Conservation (phyloP, 2,329 filamentous ascomycete species). For the Hypocreales sp. region DNA sequence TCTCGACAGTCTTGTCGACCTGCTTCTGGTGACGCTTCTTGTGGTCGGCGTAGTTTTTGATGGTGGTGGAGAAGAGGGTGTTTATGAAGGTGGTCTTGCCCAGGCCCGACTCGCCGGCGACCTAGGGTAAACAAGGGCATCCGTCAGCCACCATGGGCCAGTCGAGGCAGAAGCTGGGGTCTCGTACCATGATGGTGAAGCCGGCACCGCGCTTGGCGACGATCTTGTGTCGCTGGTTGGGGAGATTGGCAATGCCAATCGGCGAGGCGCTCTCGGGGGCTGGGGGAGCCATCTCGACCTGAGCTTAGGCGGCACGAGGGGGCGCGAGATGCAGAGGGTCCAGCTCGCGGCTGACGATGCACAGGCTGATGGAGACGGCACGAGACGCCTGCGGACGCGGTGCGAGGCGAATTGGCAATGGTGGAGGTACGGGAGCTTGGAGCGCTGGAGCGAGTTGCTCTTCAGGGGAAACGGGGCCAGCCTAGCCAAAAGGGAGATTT, state of each 20-base stretch:
- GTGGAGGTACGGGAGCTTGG: no score
- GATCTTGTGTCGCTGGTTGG: conserved; percentile 63
- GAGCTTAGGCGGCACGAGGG: conserved; percentile 4
- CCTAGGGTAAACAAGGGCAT: conserved; percentile 43
- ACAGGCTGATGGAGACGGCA: no score
- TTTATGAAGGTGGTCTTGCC: conserved; percentile 99
- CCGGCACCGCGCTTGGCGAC: conserved; percentile 77
- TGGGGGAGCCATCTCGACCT: conserved; percentile 38
- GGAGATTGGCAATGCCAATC: conserved; percentile 61
- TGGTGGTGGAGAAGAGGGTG: conserved; percentile 98
- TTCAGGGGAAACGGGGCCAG: no score
- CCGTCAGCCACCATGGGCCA: conserved; percentile 2
- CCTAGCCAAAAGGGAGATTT: no score
- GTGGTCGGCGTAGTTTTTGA: conserved; percentile 99
- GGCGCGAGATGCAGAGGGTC: conserved; percentile 1
- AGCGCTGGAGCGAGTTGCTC: no score
- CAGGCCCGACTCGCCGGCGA: conserved; percentile 94
- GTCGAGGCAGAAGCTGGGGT: background rate
- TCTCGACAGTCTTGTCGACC: conserved; percentile 98
- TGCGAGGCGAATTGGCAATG: no score
- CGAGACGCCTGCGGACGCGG: background rate
- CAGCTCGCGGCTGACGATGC: conserved; percentile 1
- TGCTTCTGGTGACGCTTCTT: conserved; percentile 99
- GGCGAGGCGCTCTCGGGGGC: conserved; percentile 46
- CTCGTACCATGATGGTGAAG: conserved; percentile 93